Conservation (phyloP, 805 yeast genomes). For the Pichia heedii region DNA sequence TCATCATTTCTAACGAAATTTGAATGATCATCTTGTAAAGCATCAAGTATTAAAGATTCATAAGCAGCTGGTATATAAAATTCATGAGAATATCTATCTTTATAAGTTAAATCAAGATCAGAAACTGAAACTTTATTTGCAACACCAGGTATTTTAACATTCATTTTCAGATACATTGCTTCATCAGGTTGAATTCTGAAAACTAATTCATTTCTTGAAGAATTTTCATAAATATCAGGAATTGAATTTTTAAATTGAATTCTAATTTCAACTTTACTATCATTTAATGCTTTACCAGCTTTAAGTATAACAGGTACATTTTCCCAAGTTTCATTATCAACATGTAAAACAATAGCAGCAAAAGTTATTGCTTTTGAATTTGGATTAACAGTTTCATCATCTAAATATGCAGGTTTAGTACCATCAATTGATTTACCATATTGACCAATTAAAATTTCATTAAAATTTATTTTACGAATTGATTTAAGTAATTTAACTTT, state of each 20-base stretch:
- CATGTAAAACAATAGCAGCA: conserved; percentile 74
- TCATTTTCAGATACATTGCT: conserved; percentile 87
- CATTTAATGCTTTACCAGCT: conserved; percentile 97
- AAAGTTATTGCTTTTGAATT: conserved; percentile 85
- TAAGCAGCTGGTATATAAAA: conserved; percentile 97
- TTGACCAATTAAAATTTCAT: conserved; percentile 79
- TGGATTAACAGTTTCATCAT: conserved; percentile 80
- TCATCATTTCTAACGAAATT: conserved; percentile 98
- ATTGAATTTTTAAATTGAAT: conserved; percentile 85
- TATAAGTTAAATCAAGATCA: conserved; percentile 83
- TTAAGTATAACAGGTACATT: conserved; percentile 94
- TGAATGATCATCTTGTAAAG: conserved; percentile 85
- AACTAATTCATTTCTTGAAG: conserved; percentile 88
- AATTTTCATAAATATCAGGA: conserved; percentile 68
- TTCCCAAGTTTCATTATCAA: conserved; percentile 94
- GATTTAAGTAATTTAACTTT: conserved; percentile 89
- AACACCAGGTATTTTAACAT: conserved; percentile 89
- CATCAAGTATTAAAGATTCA: conserved; percentile 90
- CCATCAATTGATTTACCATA: conserved; percentile 82
- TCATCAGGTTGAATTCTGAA: conserved; percentile 92
- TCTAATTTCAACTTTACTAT: conserved; percentile 90
- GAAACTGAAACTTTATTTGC: conserved; percentile 74
- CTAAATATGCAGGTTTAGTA: conserved; percentile 79
- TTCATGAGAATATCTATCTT: conserved; percentile 61
- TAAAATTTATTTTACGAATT: conserved; percentile 53